Evolutionary conservation across 441 rosid genomes (phyloP), one percentile per base, ranked within the genome.

Genomic region (Adansonia gregorii): DNA sequence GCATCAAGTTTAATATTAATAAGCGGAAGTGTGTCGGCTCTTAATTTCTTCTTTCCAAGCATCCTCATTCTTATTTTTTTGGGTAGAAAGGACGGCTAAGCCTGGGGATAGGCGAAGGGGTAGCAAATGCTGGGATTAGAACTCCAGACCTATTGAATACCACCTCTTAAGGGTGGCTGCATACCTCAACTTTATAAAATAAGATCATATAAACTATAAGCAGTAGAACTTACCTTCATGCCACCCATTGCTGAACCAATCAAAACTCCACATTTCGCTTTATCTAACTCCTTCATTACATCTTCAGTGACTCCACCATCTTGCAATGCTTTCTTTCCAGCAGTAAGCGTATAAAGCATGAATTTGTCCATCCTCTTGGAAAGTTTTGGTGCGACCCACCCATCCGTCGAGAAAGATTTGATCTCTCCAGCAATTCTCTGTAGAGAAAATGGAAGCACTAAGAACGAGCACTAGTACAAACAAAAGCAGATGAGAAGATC

Each of bases 391-490:
- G 95, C 90, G 31, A 96, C 82, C 95, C 91, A 93, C 67, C 98
- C 99, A 78, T 96, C 99, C 24, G 96, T 87, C 6, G 99, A 93
- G 76, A 92, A 90, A 55, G 93, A 86, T 84, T 96, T 96, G 71
- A 96, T 94, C 87, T 96, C 99, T 74, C 97, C 99, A 7, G 98
- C 99, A 83, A 96, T 96, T 87, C 94, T 91, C 99, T 96, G 84
- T 8, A 27, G 64, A 81, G 60, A 67, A 48, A 17, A 15, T 60
- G 54, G 31, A 66, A 80, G 51, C 51, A 56, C 12, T 43, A 77
- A 69, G 59, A 58, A 15, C 56, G 60, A 65, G 67, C 49, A 63
- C 12, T 0, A 76, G 65, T 69, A 46, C 19, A 73, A 74, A 46
- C 54, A 82, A 75, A 9, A 15, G 75, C 52, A 79, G 55, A 74